A percentile compares a stretch with the other conserved stretches of the same genome.
phyloP scores from a whole-genome alignment of 495 filamentous ascomycete species.

The Polyplosphaeria fusca region DNA sequence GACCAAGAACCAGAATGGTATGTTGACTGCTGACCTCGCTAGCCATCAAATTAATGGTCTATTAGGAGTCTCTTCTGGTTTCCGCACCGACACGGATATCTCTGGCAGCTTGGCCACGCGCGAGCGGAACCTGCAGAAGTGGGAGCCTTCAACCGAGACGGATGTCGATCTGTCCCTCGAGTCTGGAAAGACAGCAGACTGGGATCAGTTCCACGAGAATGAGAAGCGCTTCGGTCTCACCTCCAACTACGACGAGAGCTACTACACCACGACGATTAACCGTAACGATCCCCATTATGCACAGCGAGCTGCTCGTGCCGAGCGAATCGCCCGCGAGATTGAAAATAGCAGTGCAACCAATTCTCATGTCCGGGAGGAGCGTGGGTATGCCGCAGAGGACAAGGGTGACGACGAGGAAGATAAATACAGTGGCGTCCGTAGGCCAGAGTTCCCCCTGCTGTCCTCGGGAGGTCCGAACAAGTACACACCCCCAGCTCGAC shows the following conservation, averaged over 20 bases:
- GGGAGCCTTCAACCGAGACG: slow-evolving; percentile 67
- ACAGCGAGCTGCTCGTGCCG: slow-evolving; percentile 70
- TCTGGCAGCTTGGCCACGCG: slow-evolving; percentile 65
- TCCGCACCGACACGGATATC: slow-evolving; percentile 87
- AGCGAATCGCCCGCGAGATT: slow-evolving; percentile 85
- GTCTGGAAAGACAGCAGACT: slow-evolving; percentile 47
- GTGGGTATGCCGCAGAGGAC: slow-evolving; percentile 65
- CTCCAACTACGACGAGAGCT: slow-evolving; percentile 85
- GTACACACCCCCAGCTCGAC: slow-evolving; percentile 84
- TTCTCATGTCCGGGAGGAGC: slow-evolving; percentile 82
- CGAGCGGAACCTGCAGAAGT: slow-evolving; percentile 77
- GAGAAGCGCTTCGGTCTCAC: slow-evolving; percentile 81
- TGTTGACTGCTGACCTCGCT: slow-evolving; percentile 19
- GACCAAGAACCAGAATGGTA: slow-evolving; percentile 71
- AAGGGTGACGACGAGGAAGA: slow-evolving; percentile 79
- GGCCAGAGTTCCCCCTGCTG: slow-evolving; percentile 71
- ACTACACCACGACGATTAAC: slow-evolving; percentile 90
- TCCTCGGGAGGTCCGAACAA: slow-evolving; percentile 63
- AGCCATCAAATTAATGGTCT: slow-evolving; percentile 5
- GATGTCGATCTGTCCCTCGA: slow-evolving; percentile 69
- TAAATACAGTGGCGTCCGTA: slow-evolving; percentile 92
- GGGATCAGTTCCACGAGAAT: slow-evolving; percentile 95
- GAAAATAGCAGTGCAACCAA: slow-evolving; percentile 66
- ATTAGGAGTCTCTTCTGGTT: slow-evolving; percentile 53
- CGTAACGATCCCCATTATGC: slow-evolving; percentile 75